Evolutionary conservation across 2,329 filamentous ascomycete genomes (phyloP).

Genomic region (Ophiostoma quercus): DNA sequence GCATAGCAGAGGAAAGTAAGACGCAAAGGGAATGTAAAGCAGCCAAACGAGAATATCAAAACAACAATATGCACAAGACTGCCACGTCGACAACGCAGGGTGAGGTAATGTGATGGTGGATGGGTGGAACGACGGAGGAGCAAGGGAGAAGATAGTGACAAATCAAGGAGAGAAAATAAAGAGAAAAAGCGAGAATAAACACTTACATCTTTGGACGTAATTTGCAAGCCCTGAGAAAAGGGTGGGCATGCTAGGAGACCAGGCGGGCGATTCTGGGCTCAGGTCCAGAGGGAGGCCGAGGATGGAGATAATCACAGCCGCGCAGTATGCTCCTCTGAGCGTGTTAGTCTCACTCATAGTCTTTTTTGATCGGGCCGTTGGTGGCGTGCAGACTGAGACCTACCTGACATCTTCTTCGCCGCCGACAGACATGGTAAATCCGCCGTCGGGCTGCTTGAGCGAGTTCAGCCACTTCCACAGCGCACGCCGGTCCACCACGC

Average conservation of each 20-base stretch:
- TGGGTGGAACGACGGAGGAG: neutral
- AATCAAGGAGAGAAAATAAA: neutral
- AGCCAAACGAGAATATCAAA: constrained; percentile 16
- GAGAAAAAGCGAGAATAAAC: constrained; percentile 22
- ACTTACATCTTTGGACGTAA: constrained; percentile 75
- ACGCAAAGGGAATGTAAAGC: neutral
- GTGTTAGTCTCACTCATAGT: neutral
- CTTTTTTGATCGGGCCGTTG: neutral
- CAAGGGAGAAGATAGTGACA: neutral
- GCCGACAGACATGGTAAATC: constrained; percentile 79
- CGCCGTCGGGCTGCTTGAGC: constrained; percentile 81
- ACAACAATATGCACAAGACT: constrained; percentile 17
- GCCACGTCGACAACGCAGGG: constrained; percentile 21
- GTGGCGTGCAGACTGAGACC: constrained; percentile 29
- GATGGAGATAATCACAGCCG: constrained; percentile 75
- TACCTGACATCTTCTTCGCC: constrained; percentile 91
- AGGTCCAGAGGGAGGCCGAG: constrained; percentile 75
- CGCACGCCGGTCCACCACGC: constrained; percentile 69
- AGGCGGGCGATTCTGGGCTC: constrained; percentile 64
- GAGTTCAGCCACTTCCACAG: constrained; percentile 89
- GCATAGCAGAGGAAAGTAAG: neutral
- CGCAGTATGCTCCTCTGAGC: constrained; percentile 77
- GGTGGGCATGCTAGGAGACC: constrained; percentile 53
- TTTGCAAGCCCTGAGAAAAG: constrained; percentile 70
- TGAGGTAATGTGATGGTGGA: neutral